A percentile compares a stretch with the other conserved stretches of the same genome.
These are phyloP conservation scores for Gossypium laxum DNA, from an alignment of 441 rosid genomes.

Conservation along the genomic window DNA sequence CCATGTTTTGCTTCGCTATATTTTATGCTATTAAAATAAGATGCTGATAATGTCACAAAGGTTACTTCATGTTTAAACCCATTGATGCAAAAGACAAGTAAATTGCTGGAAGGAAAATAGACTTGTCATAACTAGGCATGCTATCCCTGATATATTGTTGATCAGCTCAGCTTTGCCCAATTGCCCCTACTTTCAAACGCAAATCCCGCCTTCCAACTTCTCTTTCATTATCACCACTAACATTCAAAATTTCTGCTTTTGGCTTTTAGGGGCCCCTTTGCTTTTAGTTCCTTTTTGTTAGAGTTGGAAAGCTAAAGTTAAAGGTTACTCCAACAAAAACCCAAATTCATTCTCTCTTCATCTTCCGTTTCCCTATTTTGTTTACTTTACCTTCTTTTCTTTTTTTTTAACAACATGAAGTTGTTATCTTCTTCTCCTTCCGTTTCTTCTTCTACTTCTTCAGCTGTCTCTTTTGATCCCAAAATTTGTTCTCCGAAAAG, in stretches of 20 bases:
- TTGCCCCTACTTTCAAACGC: constrained; percentile 25
- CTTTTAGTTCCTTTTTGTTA: constrained; percentile 12
- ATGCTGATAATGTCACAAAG: too few species aligned
- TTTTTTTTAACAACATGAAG: not conserved
- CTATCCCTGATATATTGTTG: constrained; percentile 14
- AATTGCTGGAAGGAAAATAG: constrained; percentile 19
- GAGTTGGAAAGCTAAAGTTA: constrained; percentile 7
- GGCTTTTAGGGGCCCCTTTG: constrained; percentile 2
- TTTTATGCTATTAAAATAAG: too few species aligned
- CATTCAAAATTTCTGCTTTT: constrained; percentile 15
- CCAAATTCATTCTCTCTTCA: not conserved
- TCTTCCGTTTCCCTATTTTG: constrained; percentile 8
- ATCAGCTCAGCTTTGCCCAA: constrained; percentile 13
- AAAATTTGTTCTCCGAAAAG: constrained; percentile 23
- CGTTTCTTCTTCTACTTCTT: constrained; percentile 4
- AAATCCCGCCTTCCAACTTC: constrained; percentile 30
- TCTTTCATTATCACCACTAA: not conserved
- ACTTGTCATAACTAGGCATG: constrained; percentile 38
- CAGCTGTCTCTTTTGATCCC: constrained; percentile 12
- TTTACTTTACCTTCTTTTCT: not conserved
- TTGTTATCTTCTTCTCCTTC: constrained; percentile 12
- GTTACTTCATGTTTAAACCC: too few species aligned
- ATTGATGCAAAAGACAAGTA: too few species aligned
- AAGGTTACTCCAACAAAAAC: constrained; percentile 7
- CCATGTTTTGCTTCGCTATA: not conserved